phyloP scores from a whole-genome alignment of 2,329 filamentous ascomycete genomes.

The Fusarium chuoi region DNA sequence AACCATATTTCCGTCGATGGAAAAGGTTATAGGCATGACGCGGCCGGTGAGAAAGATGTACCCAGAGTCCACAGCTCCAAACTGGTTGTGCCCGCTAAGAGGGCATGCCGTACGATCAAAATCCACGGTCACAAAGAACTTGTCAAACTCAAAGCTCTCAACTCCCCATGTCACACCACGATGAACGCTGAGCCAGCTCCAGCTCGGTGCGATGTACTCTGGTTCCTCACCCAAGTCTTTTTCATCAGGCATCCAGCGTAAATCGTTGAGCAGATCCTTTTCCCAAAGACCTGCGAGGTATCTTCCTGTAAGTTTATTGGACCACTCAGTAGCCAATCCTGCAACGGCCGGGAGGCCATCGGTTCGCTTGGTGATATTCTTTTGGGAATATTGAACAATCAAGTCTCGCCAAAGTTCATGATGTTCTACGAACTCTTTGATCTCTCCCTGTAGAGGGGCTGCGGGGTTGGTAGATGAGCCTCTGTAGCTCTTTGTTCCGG shows the following conservation, averaged over 20 bases:
- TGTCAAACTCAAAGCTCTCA: slow-evolving; percentile 7
- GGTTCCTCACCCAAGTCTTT: not conserved
- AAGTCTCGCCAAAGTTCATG: slow-evolving; percentile 41
- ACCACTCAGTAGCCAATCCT: slow-evolving; percentile 39
- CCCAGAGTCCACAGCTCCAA: slow-evolving; percentile 28
- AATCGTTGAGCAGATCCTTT: slow-evolving; percentile 21
- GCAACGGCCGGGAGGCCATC: slow-evolving; percentile 42
- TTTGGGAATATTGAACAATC: slow-evolving; percentile 38
- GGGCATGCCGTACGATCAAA: slow-evolving; percentile 19
- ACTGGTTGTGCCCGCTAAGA: slow-evolving; percentile 14
- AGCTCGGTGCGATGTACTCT: slow-evolving; percentile 34
- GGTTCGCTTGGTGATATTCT: slow-evolving; percentile 32
- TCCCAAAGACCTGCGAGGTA: slow-evolving; percentile 44
- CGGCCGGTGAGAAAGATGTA: slow-evolving; percentile 37
- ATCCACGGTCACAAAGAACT: slow-evolving; percentile 25
- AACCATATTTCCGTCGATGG: not conserved
- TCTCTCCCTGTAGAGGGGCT: not conserved
- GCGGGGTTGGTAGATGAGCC: not conserved
- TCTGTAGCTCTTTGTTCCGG: slow-evolving; percentile 4
- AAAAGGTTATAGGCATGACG: slow-evolving; percentile 16
- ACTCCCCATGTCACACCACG: slow-evolving; percentile 38
- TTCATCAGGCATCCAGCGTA: slow-evolving; percentile 37
- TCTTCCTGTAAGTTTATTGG: slow-evolving; percentile 15
- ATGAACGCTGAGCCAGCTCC: slow-evolving; percentile 43
- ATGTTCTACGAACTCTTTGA: slow-evolving; percentile 14